These are phyloP conservation scores for Boletus subcaerulescens DNA, from an alignment of 768 basidiomycete genomes.

Conservation along the genomic window DNA sequence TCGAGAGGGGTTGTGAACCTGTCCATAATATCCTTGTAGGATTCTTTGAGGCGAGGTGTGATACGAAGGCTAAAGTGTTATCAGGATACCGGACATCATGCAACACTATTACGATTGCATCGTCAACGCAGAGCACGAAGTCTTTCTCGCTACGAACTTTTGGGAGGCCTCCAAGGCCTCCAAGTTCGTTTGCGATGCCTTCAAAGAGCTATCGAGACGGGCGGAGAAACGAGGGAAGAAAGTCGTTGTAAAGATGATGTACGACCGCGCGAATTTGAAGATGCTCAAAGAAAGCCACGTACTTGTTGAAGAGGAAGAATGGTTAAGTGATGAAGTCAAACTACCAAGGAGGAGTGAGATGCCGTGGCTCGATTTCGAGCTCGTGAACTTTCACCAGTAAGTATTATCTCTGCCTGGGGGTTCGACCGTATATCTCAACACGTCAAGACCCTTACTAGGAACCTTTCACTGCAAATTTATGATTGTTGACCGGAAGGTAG, in stretches of 20 bases:
- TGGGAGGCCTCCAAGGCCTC: slow-evolving; percentile 53
- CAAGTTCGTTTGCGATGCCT: slow-evolving; percentile 46
- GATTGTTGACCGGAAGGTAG: slow-evolving; percentile 66
- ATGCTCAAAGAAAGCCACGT: slow-evolving; percentile 48
- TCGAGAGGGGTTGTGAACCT: slow-evolving; percentile 62
- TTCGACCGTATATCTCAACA: not conserved
- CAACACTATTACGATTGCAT: slow-evolving; percentile 64
- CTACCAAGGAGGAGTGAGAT: slow-evolving; percentile 55
- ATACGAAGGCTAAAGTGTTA: slow-evolving; percentile 8
- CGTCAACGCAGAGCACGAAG: slow-evolving; percentile 57
- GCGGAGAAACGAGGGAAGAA: slow-evolving; percentile 43
- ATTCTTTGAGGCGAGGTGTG: not conserved
- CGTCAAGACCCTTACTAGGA: slow-evolving; percentile 47
- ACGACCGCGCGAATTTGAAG: slow-evolving; percentile 62
- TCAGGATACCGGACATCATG: slow-evolving; percentile 69
- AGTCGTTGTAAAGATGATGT: slow-evolving; percentile 65
- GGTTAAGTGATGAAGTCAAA: slow-evolving; percentile 43
- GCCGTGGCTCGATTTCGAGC: slow-evolving; percentile 57
- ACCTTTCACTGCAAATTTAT: slow-evolving; percentile 75
- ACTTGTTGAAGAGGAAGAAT: slow-evolving; percentile 43
- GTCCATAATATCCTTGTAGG: slow-evolving; percentile 55
- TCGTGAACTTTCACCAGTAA: slow-evolving; percentile 52
- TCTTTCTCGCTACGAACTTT: slow-evolving; percentile 68
- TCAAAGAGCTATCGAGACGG: slow-evolving; percentile 50
- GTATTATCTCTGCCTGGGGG: not conserved